Base-by-base conservation (phyloP, 1,284 basidiomycete genomes). In the Malassezia dermatis region DNA sequence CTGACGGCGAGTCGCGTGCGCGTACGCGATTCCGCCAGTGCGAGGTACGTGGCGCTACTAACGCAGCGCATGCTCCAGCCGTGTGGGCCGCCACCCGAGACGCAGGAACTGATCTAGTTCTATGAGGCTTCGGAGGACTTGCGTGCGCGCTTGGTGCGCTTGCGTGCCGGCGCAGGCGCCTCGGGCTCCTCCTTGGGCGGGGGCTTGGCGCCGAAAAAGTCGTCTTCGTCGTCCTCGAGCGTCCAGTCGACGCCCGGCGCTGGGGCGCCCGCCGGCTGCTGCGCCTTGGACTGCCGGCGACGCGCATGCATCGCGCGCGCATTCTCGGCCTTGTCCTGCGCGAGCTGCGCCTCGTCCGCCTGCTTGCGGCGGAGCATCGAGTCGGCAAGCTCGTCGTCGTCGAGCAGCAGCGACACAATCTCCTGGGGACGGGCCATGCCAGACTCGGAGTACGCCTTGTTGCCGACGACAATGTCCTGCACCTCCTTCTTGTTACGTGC, bases 401-500 rank as follows among this genome's bases (percentile, higher is more conserved):
- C 93, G 68, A 99, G 82, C 55, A 99, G 80, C 53, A 99, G 77
- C 59, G 90, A 89, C 8, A 95, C 91, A 57, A 99, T 95, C 75
- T 99, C 94, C 77, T 89, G 91, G 26, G 90, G 88, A 76, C 90
- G 94, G 40, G 89, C 85, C 54, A 88, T 86, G 60, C 74, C 76
- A 17, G 69, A 69, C 56, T 74, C 73, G 32, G 63, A 63, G 48
- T 74, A 84, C 56, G 83, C 89, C 78, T 95, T 95, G 78, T 88
- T 91, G 56, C 94, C 94, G 13, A 98, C 94, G 59, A 99, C 94
- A 61, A 98, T 94, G 71, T 99, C 94, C 83, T 98, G 94, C 8
- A 66, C 66, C 59, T 67, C 64, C 53, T 71, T 69, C 56, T 67
- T 75, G 62, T 70, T 72, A 24, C 67, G 53, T 30, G 66, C 62